Evolutionary conservation across 768 basidiomycete species (phyloP).

Genomic region (Cystofilobasidium capitatum): DNA sequence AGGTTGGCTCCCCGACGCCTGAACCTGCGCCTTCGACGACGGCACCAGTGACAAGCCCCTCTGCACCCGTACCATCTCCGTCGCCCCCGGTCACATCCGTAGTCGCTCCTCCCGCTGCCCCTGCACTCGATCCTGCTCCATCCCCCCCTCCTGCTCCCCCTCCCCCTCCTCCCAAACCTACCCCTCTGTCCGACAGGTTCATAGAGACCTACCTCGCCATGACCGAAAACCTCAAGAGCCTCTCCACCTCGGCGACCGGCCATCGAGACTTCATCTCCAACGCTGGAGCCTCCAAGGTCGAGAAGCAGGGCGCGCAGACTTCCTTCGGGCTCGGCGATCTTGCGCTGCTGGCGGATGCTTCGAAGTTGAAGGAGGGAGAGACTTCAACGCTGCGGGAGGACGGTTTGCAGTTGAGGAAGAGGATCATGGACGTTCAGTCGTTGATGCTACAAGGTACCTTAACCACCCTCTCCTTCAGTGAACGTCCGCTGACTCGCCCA

Average conservation of each 20-base stretch:
- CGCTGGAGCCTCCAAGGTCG: constrained; percentile 9
- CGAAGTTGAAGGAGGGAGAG: constrained; percentile 10
- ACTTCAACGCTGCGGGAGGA: constrained; percentile 14
- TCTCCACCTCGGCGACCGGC: constrained; percentile 2
- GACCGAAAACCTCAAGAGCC: too few species aligned
- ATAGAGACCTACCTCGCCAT: too few species aligned
- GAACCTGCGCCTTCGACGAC: background rate
- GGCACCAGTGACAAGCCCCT: constrained; percentile 11
- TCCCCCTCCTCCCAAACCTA: constrained; percentile 6
- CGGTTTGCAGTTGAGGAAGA: constrained; percentile 28
- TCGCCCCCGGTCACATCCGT: constrained; percentile 6
- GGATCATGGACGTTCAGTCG: constrained; percentile 35
- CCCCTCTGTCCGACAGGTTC: too few species aligned
- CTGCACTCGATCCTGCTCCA: background rate
- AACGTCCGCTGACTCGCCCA: background rate
- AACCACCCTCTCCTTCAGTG: background rate
- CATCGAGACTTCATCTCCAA: too few species aligned
- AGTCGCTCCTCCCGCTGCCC: constrained; percentile 1
- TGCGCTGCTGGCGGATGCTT: background rate
- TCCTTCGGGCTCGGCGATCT: constrained; percentile 21
- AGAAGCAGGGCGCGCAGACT: background rate
- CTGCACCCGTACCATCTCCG: constrained; percentile 12
- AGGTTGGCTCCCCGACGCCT: too few species aligned
- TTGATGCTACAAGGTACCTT: constrained; percentile 37
- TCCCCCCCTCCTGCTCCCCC: background rate